These are phyloP conservation scores for Juglanconis sp. DNA, from an alignment of 2,329 filamentous ascomycete genomes.

Conservation along the genomic window DNA sequence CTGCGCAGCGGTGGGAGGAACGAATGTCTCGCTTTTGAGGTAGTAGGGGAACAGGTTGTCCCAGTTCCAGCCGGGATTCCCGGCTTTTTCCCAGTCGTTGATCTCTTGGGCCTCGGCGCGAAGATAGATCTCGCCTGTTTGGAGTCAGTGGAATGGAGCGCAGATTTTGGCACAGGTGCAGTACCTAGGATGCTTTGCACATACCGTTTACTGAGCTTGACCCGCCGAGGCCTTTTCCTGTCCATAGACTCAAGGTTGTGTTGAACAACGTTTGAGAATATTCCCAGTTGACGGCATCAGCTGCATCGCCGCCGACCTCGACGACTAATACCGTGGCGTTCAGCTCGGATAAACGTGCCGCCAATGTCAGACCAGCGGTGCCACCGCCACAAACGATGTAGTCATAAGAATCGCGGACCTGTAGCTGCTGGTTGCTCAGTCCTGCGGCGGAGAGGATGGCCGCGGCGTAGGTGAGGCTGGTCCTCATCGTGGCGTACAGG, in stretches of 20 bases:
- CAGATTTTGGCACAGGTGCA: background rate
- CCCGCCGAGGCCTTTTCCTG: background rate
- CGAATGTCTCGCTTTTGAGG: conserved; percentile 35
- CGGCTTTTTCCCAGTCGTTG: background rate
- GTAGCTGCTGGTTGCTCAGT: background rate
- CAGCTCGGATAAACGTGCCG: background rate
- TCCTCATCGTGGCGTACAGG: background rate
- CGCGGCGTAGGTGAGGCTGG: background rate
- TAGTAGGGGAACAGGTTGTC: background rate
- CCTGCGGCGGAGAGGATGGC: background rate
- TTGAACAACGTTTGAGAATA: background rate
- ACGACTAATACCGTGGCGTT: background rate
- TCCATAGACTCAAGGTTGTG: background rate
- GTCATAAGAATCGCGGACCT: conserved; percentile 1
- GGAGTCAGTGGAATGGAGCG: background rate
- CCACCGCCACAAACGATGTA: conserved; percentile 10
- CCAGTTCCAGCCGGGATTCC: background rate
- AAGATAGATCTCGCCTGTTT: background rate
- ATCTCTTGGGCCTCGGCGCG: background rate
- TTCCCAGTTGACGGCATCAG: background rate
- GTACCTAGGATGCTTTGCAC: background rate
- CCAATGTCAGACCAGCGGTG: conserved; percentile 8
- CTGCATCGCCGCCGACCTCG: background rate
- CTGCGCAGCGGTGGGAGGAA: conserved; percentile 27
- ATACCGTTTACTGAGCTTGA: background rate